phyloP scores from a whole-genome alignment of 257 asterid genomes.

The Nicotiana obtusifolia region DNA sequence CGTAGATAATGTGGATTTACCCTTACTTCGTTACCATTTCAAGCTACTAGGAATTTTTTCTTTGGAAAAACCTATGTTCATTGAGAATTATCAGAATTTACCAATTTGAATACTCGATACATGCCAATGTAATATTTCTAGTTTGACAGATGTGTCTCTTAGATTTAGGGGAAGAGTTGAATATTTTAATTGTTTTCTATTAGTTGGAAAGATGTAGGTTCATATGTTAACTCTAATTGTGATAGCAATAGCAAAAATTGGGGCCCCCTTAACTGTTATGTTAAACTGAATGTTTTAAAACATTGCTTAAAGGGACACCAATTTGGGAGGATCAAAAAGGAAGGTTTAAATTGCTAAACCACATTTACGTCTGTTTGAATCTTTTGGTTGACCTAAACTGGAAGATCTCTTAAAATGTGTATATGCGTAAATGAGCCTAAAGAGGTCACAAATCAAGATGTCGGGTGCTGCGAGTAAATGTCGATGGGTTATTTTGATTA shows the following conservation, averaged over 20 bases:
- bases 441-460: not conserved
- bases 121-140: not conserved
- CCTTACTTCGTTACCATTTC: not conserved
- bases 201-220: not conserved
- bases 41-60: not conserved
- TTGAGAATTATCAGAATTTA: not conserved
- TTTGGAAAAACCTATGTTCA: not conserved
- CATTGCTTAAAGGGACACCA: not conserved
- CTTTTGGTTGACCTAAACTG: not conserved
- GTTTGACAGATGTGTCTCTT: not conserved
- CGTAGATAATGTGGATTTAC: not conserved
- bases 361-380: not conserved
- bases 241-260: not conserved
- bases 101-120: not conserved
- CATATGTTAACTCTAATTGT: not conserved
- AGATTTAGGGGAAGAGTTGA: not conserved
- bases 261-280: not conserved
- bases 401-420: not conserved
- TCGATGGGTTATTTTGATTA: not conserved
- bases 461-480: not conserved
- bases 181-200: not conserved
- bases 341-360: not conserved
- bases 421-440: not conserved
- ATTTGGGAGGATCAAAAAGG: not conserved
- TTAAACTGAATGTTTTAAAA: not conserved